Evolutionary conservation across 345 rosid genomes (phyloP).

Genomic region (Sonneratia alba): DNA sequence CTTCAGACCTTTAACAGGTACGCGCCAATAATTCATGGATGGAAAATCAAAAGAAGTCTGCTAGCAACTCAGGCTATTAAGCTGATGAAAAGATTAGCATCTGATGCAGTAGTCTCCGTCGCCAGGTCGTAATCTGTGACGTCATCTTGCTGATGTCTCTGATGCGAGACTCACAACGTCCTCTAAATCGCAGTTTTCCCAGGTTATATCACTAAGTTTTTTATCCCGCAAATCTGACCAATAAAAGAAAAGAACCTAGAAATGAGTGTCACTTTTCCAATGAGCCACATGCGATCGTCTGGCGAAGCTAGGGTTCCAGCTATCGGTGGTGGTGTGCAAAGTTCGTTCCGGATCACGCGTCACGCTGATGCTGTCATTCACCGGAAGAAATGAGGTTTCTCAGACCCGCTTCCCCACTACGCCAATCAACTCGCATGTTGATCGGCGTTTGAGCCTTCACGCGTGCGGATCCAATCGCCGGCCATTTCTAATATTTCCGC

Average conservation of each 20-base stretch:
- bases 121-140: not conserved
- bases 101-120: too few relatives aligned
- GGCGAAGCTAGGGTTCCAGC: conserved; percentile 73
- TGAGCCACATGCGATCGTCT: conserved; percentile 99
- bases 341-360: conserved; percentile 86
- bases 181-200: too few relatives aligned
- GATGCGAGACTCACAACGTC: too few relatives aligned
- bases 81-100: too few relatives aligned
- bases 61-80: not conserved
- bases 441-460: conserved; percentile 91
- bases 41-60: not conserved
- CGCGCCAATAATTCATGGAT: too few relatives aligned
- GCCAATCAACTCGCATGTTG: conserved; percentile 87
- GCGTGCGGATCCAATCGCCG: conserved; percentile 56
- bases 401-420: conserved; percentile 99
- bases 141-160: too few relatives aligned
- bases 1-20: too few relatives aligned
- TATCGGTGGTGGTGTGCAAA: conserved; percentile 57
- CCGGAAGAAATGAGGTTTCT: conserved; percentile 69
- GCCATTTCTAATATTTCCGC: conserved; percentile 10
- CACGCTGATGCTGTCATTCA: conserved; percentile 92
- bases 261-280: conserved; percentile 39
- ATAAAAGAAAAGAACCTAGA: not conserved
- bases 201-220: too few relatives aligned
- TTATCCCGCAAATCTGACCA: not conserved